Evolutionary conservation across 139 green algal species (phyloP).

Genomic region (Microglena sp.): DNA sequence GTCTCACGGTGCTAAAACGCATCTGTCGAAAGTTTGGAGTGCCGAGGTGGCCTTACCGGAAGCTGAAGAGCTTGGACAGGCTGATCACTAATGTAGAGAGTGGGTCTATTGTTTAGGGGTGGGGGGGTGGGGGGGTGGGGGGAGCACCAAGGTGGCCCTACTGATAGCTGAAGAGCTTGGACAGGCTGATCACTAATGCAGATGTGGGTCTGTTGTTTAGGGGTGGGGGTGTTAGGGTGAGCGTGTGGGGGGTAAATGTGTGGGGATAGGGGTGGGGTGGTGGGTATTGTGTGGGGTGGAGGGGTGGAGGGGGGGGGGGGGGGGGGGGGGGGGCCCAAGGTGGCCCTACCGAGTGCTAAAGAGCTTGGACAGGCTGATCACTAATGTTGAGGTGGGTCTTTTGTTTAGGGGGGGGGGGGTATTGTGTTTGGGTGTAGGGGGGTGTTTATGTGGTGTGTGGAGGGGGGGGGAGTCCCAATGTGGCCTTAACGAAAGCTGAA

Average conservation of each 20-base stretch:
- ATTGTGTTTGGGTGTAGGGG: neutral
- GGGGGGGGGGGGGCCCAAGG: neutral
- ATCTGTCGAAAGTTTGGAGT: constrained; percentile 12
- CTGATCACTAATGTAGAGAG: constrained; percentile 34
- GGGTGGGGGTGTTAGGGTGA: too few species aligned
- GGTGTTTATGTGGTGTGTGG: neutral
- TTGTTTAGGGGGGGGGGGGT: neutral
- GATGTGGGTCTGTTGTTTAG: too few species aligned
- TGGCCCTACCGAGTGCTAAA: neutral
- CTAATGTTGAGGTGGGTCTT: neutral
- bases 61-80: constrained; percentile 43
- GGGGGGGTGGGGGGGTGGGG: neutral
- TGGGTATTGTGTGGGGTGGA: too few species aligned
- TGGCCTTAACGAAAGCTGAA: neutral
- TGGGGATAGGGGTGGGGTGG: too few species aligned
- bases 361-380: neutral
- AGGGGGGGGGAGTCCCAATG: neutral
- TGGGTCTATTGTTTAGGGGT: neutral
- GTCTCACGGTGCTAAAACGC: constrained; percentile 43
- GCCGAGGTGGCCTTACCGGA: constrained; percentile 52
- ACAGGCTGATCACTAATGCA: neutral
- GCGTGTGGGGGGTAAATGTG: too few species aligned
- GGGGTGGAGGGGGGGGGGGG: neutral
- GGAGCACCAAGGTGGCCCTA: neutral
- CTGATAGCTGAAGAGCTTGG: neutral